These are phyloP conservation scores for Soucietia sequanensis DNA, from an alignment of 805 yeast genomes.

Conservation along the genomic window DNA sequence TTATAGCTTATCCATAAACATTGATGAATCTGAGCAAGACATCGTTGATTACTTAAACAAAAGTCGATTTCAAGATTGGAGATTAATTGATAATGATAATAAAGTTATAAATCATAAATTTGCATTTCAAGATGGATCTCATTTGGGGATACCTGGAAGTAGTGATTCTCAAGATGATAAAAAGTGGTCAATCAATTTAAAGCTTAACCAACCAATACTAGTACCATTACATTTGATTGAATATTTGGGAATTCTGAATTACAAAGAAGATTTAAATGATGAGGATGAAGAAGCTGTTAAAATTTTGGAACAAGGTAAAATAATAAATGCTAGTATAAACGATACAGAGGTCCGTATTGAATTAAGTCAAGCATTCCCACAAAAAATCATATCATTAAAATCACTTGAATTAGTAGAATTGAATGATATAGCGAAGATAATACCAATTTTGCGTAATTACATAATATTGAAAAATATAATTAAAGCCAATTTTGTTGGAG, in stretches of 20 bases:
- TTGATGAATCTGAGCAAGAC: constrained; percentile 6
- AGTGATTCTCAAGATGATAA: not conserved
- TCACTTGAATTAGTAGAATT: constrained; percentile 22
- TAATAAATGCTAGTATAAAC: constrained; percentile 5
- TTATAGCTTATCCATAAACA: constrained; percentile 17
- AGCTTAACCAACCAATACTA: constrained; percentile 22
- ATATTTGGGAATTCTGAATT: constrained; percentile 22
- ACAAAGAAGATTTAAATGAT: not conserved
- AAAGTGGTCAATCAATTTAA: constrained; percentile 26
- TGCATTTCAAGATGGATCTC: not conserved
- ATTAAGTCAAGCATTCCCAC: constrained; percentile 11
- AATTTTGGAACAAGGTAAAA: constrained; percentile 8
- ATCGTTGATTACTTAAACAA: not conserved
- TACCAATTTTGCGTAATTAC: constrained; percentile 32
- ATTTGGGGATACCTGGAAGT: constrained; percentile 1
- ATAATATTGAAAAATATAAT: constrained; percentile 24
- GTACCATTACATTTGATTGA: constrained; percentile 30
- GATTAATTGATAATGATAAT: not conserved
- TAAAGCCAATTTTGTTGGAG: not conserved
- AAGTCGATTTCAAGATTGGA: not conserved
- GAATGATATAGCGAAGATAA: constrained; percentile 19
- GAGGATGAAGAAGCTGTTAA: constrained; percentile 4
- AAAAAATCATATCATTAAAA: constrained; percentile 20
- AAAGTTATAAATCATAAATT: not conserved
- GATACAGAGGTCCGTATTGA: constrained; percentile 7